Evolutionary conservation across 148 eudicot genomes (phyloP).

Genomic region (Dysphania ambrosioides): DNA sequence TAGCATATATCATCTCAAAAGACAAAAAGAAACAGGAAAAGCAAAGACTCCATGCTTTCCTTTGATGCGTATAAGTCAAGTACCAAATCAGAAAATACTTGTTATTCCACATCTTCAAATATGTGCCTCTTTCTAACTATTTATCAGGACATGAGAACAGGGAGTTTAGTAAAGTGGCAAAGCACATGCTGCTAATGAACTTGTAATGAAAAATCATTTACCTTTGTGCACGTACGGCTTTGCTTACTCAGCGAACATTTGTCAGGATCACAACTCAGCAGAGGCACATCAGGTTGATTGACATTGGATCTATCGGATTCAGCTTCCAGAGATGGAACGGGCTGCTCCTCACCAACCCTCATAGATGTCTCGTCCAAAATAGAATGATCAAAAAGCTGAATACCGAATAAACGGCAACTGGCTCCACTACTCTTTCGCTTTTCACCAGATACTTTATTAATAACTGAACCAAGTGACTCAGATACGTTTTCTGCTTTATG

Average conservation of each 20-base stretch:
- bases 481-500: slow-evolving; percentile 46
- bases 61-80: too few species aligned
- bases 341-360: slow-evolving; percentile 38
- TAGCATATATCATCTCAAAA: neutral
- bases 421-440: slow-evolving; percentile 48
- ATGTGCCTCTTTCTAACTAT: neutral
- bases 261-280: slow-evolving; percentile 58
- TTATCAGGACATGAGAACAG: neutral
- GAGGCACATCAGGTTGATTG: slow-evolving; percentile 54
- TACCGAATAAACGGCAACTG: slow-evolving; percentile 84
- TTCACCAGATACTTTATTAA: slow-evolving; percentile 45
- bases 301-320: slow-evolving; percentile 60
- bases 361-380: slow-evolving; percentile 42
- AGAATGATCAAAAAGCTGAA: slow-evolving; percentile 57
- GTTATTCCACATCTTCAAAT: neutral
- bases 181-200: neutral
- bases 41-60: neutral
- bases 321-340: slow-evolving; percentile 45
- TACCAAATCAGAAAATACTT: too few species aligned
- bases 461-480: slow-evolving; percentile 48
- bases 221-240: slow-evolving; percentile 89
- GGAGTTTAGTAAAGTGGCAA: neutral
- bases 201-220: slow-evolving; percentile 16
- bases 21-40: neutral
- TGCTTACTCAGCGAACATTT: slow-evolving; percentile 69